phyloP scores from a whole-genome alignment of 2,329 filamentous ascomycete genomes.

The Neofusicoccum umdonicola region DNA sequence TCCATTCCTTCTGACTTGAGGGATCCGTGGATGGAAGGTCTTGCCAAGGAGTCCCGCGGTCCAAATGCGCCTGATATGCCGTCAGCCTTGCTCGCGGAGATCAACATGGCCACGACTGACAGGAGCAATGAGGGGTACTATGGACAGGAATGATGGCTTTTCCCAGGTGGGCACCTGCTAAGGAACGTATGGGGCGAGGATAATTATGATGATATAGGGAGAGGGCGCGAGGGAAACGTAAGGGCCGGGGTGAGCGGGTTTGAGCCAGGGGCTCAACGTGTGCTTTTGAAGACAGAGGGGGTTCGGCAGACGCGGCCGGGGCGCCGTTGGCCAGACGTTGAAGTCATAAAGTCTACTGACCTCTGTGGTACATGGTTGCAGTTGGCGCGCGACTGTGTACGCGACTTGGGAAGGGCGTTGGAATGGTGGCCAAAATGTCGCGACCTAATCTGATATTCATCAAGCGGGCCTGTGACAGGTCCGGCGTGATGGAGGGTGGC shows the following conservation, averaged over 20 bases:
- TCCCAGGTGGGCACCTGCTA: background rate
- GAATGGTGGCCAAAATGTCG: constrained; percentile 30
- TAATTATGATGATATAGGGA: constrained; percentile 15
- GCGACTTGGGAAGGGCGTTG: constrained; percentile 33
- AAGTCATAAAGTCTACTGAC: constrained; percentile 31
- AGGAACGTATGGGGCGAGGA: constrained; percentile 17
- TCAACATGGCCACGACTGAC: constrained; percentile 11
- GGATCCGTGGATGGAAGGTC: constrained; percentile 2
- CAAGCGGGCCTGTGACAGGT: constrained; percentile 23
- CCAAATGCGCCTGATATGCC: constrained; percentile 9
- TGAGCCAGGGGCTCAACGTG: constrained; percentile 22
- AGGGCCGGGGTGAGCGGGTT: constrained; percentile 4
- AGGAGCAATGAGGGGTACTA: constrained; percentile 13
- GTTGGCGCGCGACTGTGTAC: constrained; percentile 31
- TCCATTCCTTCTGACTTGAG: constrained; percentile 23
- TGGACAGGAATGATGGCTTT: constrained; percentile 15
- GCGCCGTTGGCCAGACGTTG: constrained; percentile 18
- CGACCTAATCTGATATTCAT: constrained; percentile 15
- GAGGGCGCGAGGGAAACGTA: constrained; percentile 19
- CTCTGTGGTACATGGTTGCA: constrained; percentile 32
- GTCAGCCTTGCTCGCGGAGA: constrained; percentile 14
- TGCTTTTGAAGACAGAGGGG: constrained; percentile 32
- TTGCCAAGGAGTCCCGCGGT: constrained; percentile 2
- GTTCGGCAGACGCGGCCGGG: constrained; percentile 18
- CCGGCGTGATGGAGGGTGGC: constrained; percentile 22